Percentiles rank a stretch among this genome's conserved stretches.
Conservation (phyloP, 169 alveolate species). For the Cryptosporidium muris region DNA sequence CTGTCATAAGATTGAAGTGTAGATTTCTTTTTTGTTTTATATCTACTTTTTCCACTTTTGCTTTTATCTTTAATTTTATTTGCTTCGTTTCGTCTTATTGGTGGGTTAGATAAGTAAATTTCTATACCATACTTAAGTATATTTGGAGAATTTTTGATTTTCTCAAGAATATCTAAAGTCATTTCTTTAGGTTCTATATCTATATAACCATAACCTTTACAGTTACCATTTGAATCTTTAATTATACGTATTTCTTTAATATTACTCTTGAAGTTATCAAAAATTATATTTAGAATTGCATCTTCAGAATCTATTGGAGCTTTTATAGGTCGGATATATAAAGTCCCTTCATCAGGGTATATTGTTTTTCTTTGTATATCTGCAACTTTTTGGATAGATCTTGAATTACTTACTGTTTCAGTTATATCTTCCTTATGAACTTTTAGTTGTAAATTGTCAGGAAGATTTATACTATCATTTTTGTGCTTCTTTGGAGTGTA, state of each 20-base stretch:
- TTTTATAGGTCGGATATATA: slow-evolving; percentile 33
- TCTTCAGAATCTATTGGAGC: slow-evolving; percentile 66
- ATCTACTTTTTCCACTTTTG: not conserved
- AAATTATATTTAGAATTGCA: slow-evolving; percentile 6
- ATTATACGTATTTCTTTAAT: slow-evolving; percentile 72
- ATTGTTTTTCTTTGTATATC: not conserved
- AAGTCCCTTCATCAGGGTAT: not conserved
- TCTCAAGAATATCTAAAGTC: slow-evolving; percentile 28
- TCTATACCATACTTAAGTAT: slow-evolving; percentile 3
- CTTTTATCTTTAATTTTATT: not conserved
- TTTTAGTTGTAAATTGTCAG: not conserved
- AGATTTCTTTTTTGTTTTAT: not conserved
- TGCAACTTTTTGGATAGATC: not conserved
- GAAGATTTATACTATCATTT: not conserved
- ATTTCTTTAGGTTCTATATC: slow-evolving; percentile 66
- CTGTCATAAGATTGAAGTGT: not conserved
- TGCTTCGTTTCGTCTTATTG: not conserved
- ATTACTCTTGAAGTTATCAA: slow-evolving; percentile 16
- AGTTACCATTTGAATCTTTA: slow-evolving; percentile 40
- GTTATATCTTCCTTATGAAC: slow-evolving; percentile 8
- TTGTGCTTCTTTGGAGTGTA: slow-evolving; percentile 11
- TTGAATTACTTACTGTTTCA: not conserved
- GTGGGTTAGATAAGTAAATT: slow-evolving; percentile 25
- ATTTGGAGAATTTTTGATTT: not conserved
- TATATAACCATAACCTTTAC: slow-evolving; percentile 76